phyloP scores from a whole-genome alignment of 2,329 filamentous ascomycete species.

The Mycogone perniciosa region DNA sequence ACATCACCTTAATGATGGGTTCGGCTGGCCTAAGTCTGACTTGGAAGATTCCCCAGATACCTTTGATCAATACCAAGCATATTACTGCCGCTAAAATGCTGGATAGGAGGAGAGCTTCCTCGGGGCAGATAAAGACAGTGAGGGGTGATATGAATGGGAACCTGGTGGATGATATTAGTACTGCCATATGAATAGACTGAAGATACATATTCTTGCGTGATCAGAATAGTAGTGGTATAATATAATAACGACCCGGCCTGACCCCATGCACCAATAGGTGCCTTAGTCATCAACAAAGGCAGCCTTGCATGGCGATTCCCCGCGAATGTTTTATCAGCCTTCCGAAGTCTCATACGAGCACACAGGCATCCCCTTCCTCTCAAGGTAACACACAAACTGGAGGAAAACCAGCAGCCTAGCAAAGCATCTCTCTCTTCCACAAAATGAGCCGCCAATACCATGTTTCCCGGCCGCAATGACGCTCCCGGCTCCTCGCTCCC shows the following conservation, averaged over 20 bases:
- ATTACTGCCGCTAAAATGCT: conserved; percentile 47
- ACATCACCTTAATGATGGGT: no score
- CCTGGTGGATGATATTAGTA: conserved; percentile 48
- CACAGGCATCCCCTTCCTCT: no score
- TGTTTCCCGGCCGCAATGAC: conserved; percentile 29
- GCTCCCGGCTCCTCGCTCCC: conserved; percentile 22
- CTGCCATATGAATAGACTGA: conserved; percentile 38
- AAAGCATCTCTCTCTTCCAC: background rate
- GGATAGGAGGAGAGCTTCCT: conserved; percentile 39
- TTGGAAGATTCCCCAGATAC: conserved; percentile 14
- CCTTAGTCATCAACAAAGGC: background rate
- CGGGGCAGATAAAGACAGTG: conserved; percentile 44
- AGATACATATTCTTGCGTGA: conserved; percentile 43
- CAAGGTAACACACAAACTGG: no score
- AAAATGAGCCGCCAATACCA: conserved; percentile 29
- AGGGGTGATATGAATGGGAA: conserved; percentile 47
- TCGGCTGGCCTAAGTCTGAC: conserved; percentile 4
- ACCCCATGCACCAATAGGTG: conserved; percentile 4
- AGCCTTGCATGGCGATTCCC: no score
- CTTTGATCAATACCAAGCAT: no score
- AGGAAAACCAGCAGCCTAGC: no score
- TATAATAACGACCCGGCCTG: conserved; percentile 23
- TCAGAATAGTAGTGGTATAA: conserved; percentile 48
- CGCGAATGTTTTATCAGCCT: no score
- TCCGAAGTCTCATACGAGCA: no score